phyloP scores from a whole-genome alignment of 2,329 filamentous ascomycete genomes.

The Aspergillus terreus region DNA sequence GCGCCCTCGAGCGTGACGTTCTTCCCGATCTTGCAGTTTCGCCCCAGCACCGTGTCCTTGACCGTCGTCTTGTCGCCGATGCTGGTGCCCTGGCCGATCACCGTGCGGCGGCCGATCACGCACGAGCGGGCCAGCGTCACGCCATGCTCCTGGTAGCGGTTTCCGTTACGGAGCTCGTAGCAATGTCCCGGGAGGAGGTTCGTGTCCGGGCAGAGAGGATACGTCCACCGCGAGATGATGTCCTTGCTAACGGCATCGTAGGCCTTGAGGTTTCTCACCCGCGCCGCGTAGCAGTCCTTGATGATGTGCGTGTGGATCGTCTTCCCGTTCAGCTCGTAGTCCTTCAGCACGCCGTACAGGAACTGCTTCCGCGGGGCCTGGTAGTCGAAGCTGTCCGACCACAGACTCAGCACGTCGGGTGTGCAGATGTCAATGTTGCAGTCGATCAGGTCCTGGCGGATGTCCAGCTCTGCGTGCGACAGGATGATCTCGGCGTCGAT shows the following conservation, averaged over 20 bases:
- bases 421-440: constrained; percentile 97
- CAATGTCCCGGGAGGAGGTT: constrained; percentile 76
- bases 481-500: constrained; percentile 79
- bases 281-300: constrained; percentile 76
- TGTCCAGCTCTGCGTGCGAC: constrained; percentile 69
- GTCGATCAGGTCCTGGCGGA: constrained; percentile 85
- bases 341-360: constrained; percentile 86
- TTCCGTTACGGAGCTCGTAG: constrained; percentile 67
- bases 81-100: constrained; percentile 72
- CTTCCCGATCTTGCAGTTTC: constrained; percentile 79
- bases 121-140: constrained; percentile 72
- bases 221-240: constrained; percentile 81
- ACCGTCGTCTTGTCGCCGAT: constrained; percentile 71
- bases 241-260: constrained; percentile 89
- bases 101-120: constrained; percentile 62
- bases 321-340: constrained; percentile 95
- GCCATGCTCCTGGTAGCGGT: constrained; percentile 73
- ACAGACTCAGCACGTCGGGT: constrained; percentile 87
- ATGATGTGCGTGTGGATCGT: constrained; percentile 91
- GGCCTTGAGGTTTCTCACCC: constrained; percentile 79
- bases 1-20: constrained; percentile 76
- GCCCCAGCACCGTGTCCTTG: constrained; percentile 74
- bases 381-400: constrained; percentile 98
- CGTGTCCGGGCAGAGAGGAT: constrained; percentile 83
- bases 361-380: constrained; percentile 86